Base-by-base conservation (phyloP, 2,329 filamentous ascomycete genomes). In the Xenoacremonium recifei region DNA sequence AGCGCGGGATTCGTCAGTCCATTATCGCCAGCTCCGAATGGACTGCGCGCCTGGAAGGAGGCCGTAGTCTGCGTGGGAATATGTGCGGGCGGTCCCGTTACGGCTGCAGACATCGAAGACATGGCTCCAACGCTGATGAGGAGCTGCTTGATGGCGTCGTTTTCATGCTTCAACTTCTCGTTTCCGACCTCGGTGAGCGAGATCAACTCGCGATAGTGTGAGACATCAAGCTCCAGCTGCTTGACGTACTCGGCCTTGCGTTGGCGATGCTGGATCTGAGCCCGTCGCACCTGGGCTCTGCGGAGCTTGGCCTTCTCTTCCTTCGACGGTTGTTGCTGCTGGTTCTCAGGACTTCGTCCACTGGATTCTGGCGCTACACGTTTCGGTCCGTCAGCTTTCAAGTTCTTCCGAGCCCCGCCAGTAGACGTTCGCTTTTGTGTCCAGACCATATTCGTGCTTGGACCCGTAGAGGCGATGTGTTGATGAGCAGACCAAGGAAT, bases 221-320 rank as follows among this genome's bases (percentile, higher is more conserved):
- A 63, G 15, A 75, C 61, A 50, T 79, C 75, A 45, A 70, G 61
- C 63, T 80, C 76, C 21, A 80, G 70, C 61, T 78, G 65, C 53
- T 70, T 72, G 48, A 74, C 67, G 54, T 80, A 77, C 55, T 78
- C 72, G 37, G 72, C 74, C 53, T 79, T 79, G 53, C 76, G 73
- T 57, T 76, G 71, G 13, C 76, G 74, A 51, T 80, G 76, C 55
- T 77, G 70, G 27, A 72, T 69, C 64, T 80, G 76, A 2, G 76
- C 76, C 17, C 66, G 68, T 3, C 75, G 63, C 38, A 80, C 76
- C 48, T 80, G 76, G 3, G 70, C 69, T 1, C 76, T 69, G 4
- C 76, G 71, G 13, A 65, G 47, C 52, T 72, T 66, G 17, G 71
- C 63, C 56, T 75, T 76, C 39, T 69, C 64, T 51, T 60, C 51